Conservation (phyloP, 768 basidiomycete genomes). For the Agaricus subrufescens region DNA sequence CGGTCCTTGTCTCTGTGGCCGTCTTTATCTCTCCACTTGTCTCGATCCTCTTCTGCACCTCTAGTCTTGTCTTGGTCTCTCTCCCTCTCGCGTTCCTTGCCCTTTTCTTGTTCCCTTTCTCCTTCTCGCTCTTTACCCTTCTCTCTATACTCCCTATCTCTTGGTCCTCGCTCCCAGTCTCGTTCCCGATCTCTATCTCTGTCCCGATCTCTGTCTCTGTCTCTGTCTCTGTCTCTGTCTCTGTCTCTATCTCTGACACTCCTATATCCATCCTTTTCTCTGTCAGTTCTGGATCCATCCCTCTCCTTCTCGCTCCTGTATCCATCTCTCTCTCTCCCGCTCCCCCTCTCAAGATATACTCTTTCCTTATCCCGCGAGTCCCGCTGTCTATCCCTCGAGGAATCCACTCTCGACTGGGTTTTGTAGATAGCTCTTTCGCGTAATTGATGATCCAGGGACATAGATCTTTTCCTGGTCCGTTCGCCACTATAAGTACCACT, state of each 20-base stretch:
- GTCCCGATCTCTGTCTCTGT: background rate
- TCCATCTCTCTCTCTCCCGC: background rate
- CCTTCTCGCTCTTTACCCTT: background rate
- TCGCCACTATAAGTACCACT: background rate
- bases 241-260: background rate
- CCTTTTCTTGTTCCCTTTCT: background rate
- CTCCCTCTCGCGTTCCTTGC: background rate
- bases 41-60: background rate
- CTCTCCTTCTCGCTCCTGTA: background rate
- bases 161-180: background rate
- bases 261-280: background rate
- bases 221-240: background rate
- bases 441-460: background rate
- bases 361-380: background rate
- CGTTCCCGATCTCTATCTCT: background rate
- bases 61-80: background rate
- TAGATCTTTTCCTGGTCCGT: slow-evolving; percentile 2
- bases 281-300: background rate
- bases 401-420: background rate
- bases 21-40: background rate
- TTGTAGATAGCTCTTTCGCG: background rate
- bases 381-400: background rate
- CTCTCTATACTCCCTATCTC: background rate
- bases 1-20: background rate
- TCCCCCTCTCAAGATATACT: background rate